A percentile compares a stretch with the other conserved stretches of the same genome.
These are phyloP conservation scores for Wickerhamiella bombiphila DNA, from an alignment of 805 yeast species.

Conservation along the genomic window DNA sequence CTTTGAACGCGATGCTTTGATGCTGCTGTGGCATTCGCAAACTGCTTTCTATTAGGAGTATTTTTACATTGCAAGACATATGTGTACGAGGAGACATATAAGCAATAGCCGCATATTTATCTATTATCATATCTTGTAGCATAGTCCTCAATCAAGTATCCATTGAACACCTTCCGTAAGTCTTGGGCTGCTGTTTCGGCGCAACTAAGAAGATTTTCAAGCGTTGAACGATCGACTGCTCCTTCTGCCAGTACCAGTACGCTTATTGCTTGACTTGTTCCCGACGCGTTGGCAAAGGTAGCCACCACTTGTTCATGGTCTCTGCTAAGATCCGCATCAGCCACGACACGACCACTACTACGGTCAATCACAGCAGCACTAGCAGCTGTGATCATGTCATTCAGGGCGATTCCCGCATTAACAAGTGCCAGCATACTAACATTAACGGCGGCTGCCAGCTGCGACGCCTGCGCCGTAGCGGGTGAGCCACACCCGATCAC, in stretches of 20 bases:
- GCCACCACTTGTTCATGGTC: slow-evolving; percentile 14
- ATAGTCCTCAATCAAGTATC: slow-evolving; percentile 18
- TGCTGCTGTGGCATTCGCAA: slow-evolving; percentile 4
- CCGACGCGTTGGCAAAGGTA: slow-evolving; percentile 7
- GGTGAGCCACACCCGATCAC: slow-evolving; percentile 33
- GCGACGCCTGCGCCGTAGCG: slow-evolving; percentile 23
- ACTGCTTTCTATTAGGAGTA: neutral
- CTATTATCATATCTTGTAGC: slow-evolving; percentile 1
- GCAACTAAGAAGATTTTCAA: slow-evolving; percentile 10
- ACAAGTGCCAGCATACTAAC: slow-evolving; percentile 60
- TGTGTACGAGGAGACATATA: neutral
- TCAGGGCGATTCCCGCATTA: slow-evolving; percentile 70
- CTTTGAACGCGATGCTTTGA: slow-evolving; percentile 6
- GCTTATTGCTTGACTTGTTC: slow-evolving; percentile 8
- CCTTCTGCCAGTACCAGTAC: slow-evolving; percentile 12
- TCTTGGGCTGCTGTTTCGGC: slow-evolving; percentile 13
- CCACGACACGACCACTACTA: slow-evolving; percentile 4
- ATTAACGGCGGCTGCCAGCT: slow-evolving; percentile 41
- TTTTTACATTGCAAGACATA: neutral
- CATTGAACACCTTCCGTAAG: slow-evolving; percentile 14
- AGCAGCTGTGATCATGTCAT: slow-evolving; percentile 51
- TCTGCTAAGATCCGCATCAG: slow-evolving; percentile 11
- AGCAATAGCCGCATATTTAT: too few relatives aligned
- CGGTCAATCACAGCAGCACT: slow-evolving; percentile 12
- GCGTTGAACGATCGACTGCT: slow-evolving; percentile 8